A percentile compares a stretch with the other conserved stretches of the same genome.
These are phyloP conservation scores for Colletotrichum liaoningense DNA, from an alignment of 2,329 filamentous ascomycete genomes.

Conservation along the genomic window DNA sequence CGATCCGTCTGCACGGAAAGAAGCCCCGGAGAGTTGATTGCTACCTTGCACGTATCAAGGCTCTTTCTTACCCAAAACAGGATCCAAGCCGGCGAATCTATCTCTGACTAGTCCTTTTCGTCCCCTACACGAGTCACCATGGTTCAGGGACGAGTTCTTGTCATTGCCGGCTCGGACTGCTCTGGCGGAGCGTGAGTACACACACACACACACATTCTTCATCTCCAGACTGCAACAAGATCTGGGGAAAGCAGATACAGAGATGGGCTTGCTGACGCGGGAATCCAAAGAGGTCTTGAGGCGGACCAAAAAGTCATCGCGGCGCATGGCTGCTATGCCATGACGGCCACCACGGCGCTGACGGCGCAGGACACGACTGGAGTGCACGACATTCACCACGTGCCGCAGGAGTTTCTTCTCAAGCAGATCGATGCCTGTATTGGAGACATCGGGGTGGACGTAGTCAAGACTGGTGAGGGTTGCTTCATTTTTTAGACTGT, in stretches of 20 bases:
- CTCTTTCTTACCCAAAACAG: too few relatives aligned
- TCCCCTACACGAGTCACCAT: conserved; percentile 41
- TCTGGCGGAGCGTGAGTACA: conserved; percentile 83
- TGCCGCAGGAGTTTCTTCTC: conserved; percentile 81
- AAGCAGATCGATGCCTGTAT: conserved; percentile 89
- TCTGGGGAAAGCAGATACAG: too few relatives aligned
- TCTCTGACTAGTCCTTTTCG: not conserved
- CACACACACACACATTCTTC: not conserved
- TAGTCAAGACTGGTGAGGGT: conserved; percentile 84
- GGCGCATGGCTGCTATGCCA: conserved; percentile 92
- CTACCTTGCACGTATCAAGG: not conserved
- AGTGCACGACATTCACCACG: conserved; percentile 82
- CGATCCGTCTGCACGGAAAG: not conserved
- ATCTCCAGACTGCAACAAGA: too few relatives aligned
- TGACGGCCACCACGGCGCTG: conserved; percentile 93
- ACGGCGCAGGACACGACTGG: conserved; percentile 96
- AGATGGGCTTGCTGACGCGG: not conserved
- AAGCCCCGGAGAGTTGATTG: not conserved
- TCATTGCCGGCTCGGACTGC: conserved; percentile 90
- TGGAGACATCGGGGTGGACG: conserved; percentile 86
- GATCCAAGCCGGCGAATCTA: not conserved
- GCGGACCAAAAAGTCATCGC: conserved; percentile 96
- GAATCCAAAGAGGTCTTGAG: conserved; percentile 80
- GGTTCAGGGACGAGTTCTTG: conserved; percentile 69
- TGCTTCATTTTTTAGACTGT: not conserved